Conservation (phyloP, 2,329 filamentous ascomycete genomes). For the Atkinsonella hypoxylon region DNA sequence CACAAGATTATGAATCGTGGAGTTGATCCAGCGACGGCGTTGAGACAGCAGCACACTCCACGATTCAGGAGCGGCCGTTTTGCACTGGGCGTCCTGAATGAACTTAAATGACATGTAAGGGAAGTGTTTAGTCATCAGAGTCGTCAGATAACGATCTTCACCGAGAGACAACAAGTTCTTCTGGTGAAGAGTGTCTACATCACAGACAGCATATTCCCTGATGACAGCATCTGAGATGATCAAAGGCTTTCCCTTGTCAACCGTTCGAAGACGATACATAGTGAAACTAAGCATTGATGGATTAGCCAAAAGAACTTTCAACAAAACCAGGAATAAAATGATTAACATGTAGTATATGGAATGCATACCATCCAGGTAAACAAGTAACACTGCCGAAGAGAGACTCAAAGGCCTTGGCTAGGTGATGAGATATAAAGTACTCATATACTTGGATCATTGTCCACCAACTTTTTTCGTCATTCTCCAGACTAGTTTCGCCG, state of each 20-base stretch:
- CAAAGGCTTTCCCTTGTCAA: constrained; percentile 85
- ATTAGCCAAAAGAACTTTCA: constrained; percentile 19
- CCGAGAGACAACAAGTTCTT: constrained; percentile 91
- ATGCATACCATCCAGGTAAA: constrained; percentile 90
- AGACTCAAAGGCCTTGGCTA: constrained; percentile 94
- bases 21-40: constrained; percentile 98
- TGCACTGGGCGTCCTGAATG: constrained; percentile 80
- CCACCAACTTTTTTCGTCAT: constrained; percentile 93
- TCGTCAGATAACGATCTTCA: constrained; percentile 95
- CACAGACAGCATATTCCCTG: constrained; percentile 74
- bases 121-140: constrained; percentile 97
- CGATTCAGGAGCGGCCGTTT: constrained; percentile 85
- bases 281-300: constrained; percentile 59
- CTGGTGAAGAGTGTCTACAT: constrained; percentile 90
- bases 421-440: constrained; percentile 96
- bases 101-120: constrained; percentile 95
- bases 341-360: not conserved
- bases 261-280: constrained; percentile 94
- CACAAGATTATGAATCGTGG: constrained; percentile 89
- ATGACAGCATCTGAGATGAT: constrained; percentile 88
- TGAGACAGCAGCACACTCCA: constrained; percentile 96
- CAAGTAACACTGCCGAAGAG: constrained; percentile 97
- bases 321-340: not conserved
- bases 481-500: constrained; percentile 90
- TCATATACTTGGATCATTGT: constrained; percentile 99